phyloP scores from a whole-genome alignment of 73 alveolate species.

The Tetrahymena borealis region DNA sequence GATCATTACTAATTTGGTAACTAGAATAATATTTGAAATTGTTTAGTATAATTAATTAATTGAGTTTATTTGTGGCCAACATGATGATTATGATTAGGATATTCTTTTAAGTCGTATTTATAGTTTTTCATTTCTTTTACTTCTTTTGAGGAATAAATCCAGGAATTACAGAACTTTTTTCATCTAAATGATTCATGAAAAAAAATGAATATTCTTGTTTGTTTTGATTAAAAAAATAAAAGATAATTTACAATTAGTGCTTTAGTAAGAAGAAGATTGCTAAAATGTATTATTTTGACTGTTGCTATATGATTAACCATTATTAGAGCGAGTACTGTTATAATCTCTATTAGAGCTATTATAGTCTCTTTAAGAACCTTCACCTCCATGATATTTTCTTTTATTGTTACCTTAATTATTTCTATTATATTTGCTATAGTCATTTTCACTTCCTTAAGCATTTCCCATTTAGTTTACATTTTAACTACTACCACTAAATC shows the following conservation, averaged over 20 bases:
- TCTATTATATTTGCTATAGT: background rate
- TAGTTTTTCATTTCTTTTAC: background rate
- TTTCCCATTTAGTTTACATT: background rate
- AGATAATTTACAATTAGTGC: background rate
- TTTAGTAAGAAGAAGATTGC: background rate
- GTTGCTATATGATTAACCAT: background rate
- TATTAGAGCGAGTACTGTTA: background rate
- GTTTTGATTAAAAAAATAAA: background rate
- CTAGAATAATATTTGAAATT: no score
- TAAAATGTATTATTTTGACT: background rate
- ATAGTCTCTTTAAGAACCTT: background rate
- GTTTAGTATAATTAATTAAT: no score
- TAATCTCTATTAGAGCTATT: background rate
- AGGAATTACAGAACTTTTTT: background rate
- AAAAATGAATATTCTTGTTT: background rate
- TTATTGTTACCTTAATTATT: background rate
- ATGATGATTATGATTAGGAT: background rate
- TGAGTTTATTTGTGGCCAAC: background rate
- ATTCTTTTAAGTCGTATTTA: background rate
- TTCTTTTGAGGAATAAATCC: background rate
- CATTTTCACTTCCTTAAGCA: background rate
- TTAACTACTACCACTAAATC: background rate
- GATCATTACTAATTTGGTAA: no score
- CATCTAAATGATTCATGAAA: background rate
- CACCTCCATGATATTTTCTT: background rate